Base-by-base conservation (phyloP, 176 grass and related monocot genomes). In the Triticum urartu region DNA sequence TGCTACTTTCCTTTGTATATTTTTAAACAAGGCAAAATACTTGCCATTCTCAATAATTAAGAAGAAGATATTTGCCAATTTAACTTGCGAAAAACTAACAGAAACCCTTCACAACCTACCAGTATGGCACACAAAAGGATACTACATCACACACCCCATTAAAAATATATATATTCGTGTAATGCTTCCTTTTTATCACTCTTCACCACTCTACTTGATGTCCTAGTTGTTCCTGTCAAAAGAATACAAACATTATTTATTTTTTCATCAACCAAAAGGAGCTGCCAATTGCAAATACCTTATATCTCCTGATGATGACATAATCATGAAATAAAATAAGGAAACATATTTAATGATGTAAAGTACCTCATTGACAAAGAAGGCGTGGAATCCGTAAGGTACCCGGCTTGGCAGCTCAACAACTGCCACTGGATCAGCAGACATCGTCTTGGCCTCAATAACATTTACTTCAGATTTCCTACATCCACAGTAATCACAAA, bases 361-460 rank as follows among this genome's bases (percentile, higher is more conserved):
- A 4, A 7, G 70, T 79, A 95, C 93, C 93, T 98, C 93, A n/a
- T 82, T 93, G n/a, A 98, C 88, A 86, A 98, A 95, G 33, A 98
- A 98, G 69, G 89, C 95, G 52, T 95, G 95, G 60, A 95, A 98
- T 80, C 95, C 91, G 24, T 93, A 91, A 24, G 95, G 95, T 69
- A 95, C 93, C 64, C 93, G 90, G 50, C 64, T 82, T 35, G 93
- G 95, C 56, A 95, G 88, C 69, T 92, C 91, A 36, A 95, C 93
- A 39, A 94, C 88, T 18, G 93, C 95, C 22, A 94, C 93, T 62
- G 91, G 91, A 73, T 95, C 95, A 33, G 78, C 67, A 10, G 88
- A 93, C 95, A 98, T 95, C 1, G 95, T 92, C 80, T 95, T 98
- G 4, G 93, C 95, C 68, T 98, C 91, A 50, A 98, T 95, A 36